phyloP scores from a whole-genome alignment of 73 alveolate genomes.

The Paraurostyla sp. region DNA sequence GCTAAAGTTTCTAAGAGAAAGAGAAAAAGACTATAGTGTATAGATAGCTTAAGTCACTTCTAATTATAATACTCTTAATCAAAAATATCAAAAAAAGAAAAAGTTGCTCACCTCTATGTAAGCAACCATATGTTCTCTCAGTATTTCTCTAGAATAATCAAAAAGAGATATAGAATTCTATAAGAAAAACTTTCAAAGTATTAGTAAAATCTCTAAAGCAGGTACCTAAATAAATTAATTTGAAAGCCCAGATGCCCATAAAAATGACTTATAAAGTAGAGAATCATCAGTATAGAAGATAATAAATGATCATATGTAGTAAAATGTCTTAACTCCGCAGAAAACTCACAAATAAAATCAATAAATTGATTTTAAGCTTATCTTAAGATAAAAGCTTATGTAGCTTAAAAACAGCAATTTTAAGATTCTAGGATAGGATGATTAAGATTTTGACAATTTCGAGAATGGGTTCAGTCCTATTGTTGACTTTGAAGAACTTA shows the following conservation, averaged over 20 bases:
- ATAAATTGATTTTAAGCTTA: background rate
- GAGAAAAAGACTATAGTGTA: constrained; percentile 1
- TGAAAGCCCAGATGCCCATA: constrained; percentile 20
- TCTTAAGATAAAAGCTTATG: constrained; percentile 10
- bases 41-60: background rate
- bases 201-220: background rate
- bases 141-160: constrained; percentile 23
- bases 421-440: background rate
- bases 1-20: background rate
- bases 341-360: background rate
- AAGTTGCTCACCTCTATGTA: background rate
- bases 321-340: too few relatives aligned
- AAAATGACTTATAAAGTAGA: constrained; percentile 24
- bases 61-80: background rate
- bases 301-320: background rate
- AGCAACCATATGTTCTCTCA: constrained; percentile 41
- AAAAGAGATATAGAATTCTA: background rate
- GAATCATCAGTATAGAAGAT: constrained; percentile 22
- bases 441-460: background rate
- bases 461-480: background rate
- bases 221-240: background rate
- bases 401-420: background rate
- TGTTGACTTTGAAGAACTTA: constrained; percentile 8
- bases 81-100: background rate
- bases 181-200: background rate